These are phyloP conservation scores for Ziziphus jujuba DNA, from an alignment of 306 rosid genomes.

Conservation along the genomic window DNA sequence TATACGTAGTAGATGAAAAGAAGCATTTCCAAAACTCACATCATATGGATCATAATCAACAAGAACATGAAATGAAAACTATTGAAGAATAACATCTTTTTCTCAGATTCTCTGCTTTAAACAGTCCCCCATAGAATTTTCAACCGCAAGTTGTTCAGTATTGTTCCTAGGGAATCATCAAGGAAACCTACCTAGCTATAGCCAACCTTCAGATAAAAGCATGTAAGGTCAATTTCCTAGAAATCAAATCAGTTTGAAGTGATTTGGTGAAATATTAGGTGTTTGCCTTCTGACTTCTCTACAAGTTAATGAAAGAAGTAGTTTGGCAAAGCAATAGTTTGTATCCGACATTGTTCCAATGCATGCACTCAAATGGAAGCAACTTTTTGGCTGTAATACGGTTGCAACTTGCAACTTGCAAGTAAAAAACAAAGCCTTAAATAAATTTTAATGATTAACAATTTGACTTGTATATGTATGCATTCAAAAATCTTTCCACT, in stretches of 20 bases:
- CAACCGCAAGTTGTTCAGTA: not conserved
- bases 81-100: not conserved
- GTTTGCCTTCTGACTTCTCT: conserved; percentile 7
- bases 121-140: not conserved
- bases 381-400: not conserved
- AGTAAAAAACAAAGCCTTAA: too few species aligned
- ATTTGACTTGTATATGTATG: too few species aligned
- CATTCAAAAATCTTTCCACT: too few species aligned
- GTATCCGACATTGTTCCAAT: not conserved
- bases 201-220: not conserved
- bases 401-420: too few species aligned
- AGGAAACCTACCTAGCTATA: too few species aligned
- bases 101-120: not conserved
- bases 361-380: not conserved
- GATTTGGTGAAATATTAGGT: not conserved
- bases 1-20: not conserved
- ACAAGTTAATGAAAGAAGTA: not conserved
- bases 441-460: too few species aligned
- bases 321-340: not conserved
- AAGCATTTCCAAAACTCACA: not conserved
- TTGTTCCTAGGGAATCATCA: not conserved
- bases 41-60: not conserved
- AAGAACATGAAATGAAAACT: not conserved
- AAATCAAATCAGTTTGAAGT: not conserved
- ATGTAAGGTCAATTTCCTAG: not conserved